Conservation (phyloP, 2,329 filamentous ascomycete genomes). For the Zymoseptoria ardabiliae region DNA sequence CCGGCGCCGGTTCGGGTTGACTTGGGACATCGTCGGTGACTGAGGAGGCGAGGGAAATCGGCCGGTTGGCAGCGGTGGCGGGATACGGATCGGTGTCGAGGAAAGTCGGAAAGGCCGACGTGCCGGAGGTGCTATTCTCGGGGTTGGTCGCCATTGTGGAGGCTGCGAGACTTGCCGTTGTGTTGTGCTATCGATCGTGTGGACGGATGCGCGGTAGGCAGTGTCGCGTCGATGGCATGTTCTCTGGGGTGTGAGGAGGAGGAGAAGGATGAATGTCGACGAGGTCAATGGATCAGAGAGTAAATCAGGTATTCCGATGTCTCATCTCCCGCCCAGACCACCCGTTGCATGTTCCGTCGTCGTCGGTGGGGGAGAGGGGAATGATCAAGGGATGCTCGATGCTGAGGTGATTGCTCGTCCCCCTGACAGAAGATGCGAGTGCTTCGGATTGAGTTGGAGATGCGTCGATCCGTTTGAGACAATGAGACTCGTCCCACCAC, state of each 20-base stretch:
- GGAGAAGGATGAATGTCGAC: neutral
- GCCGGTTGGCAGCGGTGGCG: neutral
- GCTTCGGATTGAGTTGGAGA: neutral
- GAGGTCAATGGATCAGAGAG: neutral
- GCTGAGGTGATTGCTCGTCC: no score
- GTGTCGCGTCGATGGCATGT: neutral
- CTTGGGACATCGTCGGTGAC: neutral
- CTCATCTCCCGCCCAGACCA: neutral
- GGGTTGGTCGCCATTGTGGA: neutral
- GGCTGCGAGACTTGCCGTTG: neutral
- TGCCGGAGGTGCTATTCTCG: neutral
- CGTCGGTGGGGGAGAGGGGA: no score
- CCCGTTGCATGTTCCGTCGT: neutral
- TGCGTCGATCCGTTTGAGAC: neutral
- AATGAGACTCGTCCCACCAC: neutral
- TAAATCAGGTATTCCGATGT: neutral
- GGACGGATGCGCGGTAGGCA: neutral
- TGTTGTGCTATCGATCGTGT: neutral
- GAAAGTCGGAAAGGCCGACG: conserved; percentile 21
- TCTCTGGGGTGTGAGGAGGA: neutral
- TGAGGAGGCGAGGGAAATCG: neutral
- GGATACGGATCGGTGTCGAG: conserved; percentile 20
- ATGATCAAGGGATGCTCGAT: no score
- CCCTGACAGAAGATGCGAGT: no score
- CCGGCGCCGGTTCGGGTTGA: conserved; percentile 23